Percentiles rank a stretch among this genome's conserved stretches.
Evolutionary conservation across 2,329 filamentous ascomycete species (phyloP).

Genomic region (Gnomoniopsis sp.): DNA sequence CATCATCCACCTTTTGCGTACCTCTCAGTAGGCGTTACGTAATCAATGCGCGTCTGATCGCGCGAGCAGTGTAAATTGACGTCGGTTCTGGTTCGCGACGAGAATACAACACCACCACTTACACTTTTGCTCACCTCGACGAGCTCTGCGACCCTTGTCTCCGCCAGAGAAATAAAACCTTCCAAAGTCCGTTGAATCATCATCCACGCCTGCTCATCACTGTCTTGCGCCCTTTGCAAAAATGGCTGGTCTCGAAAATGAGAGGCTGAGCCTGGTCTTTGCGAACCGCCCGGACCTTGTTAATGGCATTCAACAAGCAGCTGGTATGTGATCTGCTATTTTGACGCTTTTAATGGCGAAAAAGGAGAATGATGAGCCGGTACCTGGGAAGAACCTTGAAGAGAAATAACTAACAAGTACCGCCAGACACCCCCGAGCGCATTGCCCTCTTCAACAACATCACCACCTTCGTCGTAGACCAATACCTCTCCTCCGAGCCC

Average conservation of each 20-base stretch:
- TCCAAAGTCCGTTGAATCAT: no score
- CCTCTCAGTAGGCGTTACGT: no score
- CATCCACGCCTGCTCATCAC: no score
- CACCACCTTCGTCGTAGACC: slow-evolving; percentile 17
- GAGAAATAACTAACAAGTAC: neutral
- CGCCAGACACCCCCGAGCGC: slow-evolving; percentile 46
- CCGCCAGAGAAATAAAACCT: no score
- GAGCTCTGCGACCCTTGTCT: no score
- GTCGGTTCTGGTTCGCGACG: neutral
- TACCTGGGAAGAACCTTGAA: neutral
- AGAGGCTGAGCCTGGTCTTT: slow-evolving; percentile 51
- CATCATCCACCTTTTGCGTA: no score
- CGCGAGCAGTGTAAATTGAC: neutral
- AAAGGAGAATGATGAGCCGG: no score
- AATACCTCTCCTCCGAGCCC: slow-evolving; percentile 8
- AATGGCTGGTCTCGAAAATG: slow-evolving; percentile 40
- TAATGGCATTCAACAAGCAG: slow-evolving; percentile 48
- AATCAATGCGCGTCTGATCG: slow-evolving; percentile 1
- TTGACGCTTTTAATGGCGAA: no score
- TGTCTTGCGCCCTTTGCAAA: neutral
- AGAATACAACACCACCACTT: neutral
- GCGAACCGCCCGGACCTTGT: slow-evolving; percentile 54
- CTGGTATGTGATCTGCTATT: slow-evolving; percentile 37
- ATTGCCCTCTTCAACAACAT: slow-evolving; percentile 52
- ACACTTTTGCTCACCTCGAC: neutral